Conservation (phyloP, 2,329 filamentous ascomycete species). For the Colletotrichum lindemuthianum region DNA sequence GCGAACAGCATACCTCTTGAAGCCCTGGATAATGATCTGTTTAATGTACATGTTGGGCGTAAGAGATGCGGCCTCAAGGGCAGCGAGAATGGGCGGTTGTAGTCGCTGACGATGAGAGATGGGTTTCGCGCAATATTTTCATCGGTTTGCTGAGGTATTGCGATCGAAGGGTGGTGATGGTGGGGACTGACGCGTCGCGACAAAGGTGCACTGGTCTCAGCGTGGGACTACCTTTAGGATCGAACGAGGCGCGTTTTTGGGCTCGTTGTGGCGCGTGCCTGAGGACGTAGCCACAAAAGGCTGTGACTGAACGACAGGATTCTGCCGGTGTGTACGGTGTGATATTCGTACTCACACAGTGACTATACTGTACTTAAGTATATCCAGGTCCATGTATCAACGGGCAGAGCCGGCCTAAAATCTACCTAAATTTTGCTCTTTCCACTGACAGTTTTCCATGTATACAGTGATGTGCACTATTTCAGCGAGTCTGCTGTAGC, state of each 20-base stretch:
- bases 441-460: neutral
- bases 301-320: too few species aligned
- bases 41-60: slow-evolving; percentile 88
- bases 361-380: too few species aligned
- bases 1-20: slow-evolving; percentile 80
- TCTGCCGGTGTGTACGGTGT: neutral
- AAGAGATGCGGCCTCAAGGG: slow-evolving; percentile 32
- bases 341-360: neutral
- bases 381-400: too few species aligned
- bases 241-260: slow-evolving; percentile 23
- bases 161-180: slow-evolving; percentile 26
- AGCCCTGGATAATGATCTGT: slow-evolving; percentile 99
- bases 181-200: slow-evolving; percentile 35
- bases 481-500: too few species aligned
- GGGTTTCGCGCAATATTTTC: slow-evolving; percentile 31
- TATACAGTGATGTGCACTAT: too few species aligned
- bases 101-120: slow-evolving; percentile 22
- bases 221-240: slow-evolving; percentile 19
- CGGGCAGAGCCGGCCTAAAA: too few species aligned
- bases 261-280: slow-evolving; percentile 27
- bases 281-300: slow-evolving; percentile 20
- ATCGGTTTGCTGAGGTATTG: slow-evolving; percentile 23
- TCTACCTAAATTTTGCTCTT: too few species aligned
- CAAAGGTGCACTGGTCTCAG: slow-evolving; percentile 23
- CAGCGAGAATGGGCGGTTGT: slow-evolving; percentile 27